Percentiles rank a stretch among this genome's conserved stretches.
These are phyloP conservation scores for Termitomyces eurrhizus DNA, from an alignment of 768 basidiomycete species.

Conservation along the genomic window DNA sequence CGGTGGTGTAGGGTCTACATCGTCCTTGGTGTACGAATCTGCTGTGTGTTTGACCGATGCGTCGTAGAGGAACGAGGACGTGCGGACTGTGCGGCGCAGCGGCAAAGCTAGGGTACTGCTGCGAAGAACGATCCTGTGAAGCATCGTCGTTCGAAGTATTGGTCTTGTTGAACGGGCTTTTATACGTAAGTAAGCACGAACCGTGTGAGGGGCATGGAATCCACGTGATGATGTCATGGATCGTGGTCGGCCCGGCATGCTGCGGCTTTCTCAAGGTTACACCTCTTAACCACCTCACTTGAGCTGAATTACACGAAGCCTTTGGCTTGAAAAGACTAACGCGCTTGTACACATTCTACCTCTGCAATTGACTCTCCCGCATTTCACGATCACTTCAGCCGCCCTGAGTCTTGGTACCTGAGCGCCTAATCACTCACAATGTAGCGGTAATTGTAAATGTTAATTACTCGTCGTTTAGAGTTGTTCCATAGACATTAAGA, in stretches of 20 bases:
- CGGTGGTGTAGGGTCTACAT: conserved; percentile 41
- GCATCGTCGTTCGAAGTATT: conserved; percentile 9
- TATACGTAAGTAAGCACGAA: not conserved
- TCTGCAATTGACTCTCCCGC: not conserved
- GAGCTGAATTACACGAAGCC: no score
- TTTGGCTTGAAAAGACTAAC: not conserved
- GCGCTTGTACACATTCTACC: not conserved
- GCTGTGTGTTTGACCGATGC: conserved; percentile 22
- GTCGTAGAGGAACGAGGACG: not conserved
- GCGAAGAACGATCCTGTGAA: conserved; percentile 6
- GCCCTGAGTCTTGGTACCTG: not conserved
- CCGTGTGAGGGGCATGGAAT: not conserved
- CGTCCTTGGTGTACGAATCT: conserved; percentile 48
- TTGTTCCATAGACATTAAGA: no score
- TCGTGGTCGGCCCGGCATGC: not conserved
- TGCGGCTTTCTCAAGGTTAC: not conserved
- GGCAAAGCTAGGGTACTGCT: conserved; percentile 5
- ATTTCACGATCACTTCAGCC: not conserved
- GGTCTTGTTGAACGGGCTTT: not conserved
- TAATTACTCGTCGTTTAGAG: no score
- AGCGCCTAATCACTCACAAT: not conserved
- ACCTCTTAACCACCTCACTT: no score
- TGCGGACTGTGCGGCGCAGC: conserved; percentile 4
- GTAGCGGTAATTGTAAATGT: not conserved
- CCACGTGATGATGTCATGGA: conserved; percentile 22